Evolutionary conservation across 2,329 filamentous ascomycete species (phyloP).

Genomic region (Dactylellina leptospora): DNA sequence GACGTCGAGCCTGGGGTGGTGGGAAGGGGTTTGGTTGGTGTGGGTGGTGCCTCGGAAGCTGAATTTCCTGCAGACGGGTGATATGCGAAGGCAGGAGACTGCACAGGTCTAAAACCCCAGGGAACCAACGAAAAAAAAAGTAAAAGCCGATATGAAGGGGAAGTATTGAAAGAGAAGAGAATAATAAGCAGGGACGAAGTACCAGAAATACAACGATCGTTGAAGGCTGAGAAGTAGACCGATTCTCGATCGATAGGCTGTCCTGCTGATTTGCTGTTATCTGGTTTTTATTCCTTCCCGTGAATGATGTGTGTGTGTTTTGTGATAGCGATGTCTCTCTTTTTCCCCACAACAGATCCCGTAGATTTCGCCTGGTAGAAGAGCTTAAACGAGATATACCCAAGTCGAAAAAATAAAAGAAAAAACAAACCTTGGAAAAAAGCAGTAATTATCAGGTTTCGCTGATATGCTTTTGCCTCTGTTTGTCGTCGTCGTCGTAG

Average conservation of each 20-base stretch:
- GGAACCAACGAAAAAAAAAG: slow-evolving; percentile 13
- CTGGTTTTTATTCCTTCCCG: not conserved
- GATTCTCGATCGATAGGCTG: slow-evolving; percentile 9
- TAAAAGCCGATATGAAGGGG: slow-evolving; percentile 23
- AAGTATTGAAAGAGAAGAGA: slow-evolving; percentile 4
- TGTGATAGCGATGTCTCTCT: slow-evolving; percentile 25
- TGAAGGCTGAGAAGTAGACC: slow-evolving; percentile 18
- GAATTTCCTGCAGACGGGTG: slow-evolving; percentile 54
- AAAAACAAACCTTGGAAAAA: slow-evolving; percentile 35
- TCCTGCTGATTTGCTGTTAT: slow-evolving; percentile 33
- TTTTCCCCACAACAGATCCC: slow-evolving; percentile 28
- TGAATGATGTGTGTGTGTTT: not conserved
- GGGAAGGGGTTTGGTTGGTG: slow-evolving; percentile 20
- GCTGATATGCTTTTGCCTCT: not conserved
- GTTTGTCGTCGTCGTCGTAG: slow-evolving; percentile 17
- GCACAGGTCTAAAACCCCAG: slow-evolving; percentile 47
- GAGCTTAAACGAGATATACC: slow-evolving; percentile 49
- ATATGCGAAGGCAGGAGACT: slow-evolving; percentile 53
- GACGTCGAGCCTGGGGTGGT: slow-evolving; percentile 49
- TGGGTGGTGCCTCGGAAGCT: slow-evolving; percentile 53
- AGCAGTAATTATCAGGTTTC: slow-evolving; percentile 10
- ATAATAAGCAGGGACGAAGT: slow-evolving; percentile 11
- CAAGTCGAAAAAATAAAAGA: too few species aligned
- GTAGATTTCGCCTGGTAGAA: slow-evolving; percentile 40
- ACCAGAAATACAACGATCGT: slow-evolving; percentile 14